A percentile compares a stretch with the other conserved stretches of the same genome.
Conservation (phyloP, 371 early-diverging fungal species). For the Mortierella sp. region DNA sequence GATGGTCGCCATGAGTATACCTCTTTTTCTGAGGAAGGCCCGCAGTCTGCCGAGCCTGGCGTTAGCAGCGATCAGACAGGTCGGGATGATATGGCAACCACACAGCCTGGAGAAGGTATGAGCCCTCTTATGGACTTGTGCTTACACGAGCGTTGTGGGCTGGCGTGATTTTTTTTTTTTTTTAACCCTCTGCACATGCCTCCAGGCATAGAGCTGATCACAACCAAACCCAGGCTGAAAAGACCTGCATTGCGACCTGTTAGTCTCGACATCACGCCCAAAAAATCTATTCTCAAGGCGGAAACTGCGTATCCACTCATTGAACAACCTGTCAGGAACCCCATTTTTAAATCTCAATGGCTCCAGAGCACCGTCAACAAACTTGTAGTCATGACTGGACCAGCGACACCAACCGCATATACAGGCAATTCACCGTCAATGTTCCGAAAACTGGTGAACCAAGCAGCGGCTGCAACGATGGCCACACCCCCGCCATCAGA, state of each 20-base stretch:
- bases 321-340: slow-evolving; percentile 39
- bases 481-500: slow-evolving; percentile 7
- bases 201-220: slow-evolving; percentile 6
- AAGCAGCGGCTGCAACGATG: slow-evolving; percentile 45
- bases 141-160: too few species aligned
- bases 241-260: slow-evolving; percentile 45
- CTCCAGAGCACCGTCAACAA: slow-evolving; percentile 53
- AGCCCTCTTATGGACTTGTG: too few species aligned
- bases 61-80: too few species aligned
- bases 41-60: too few species aligned
- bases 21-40: too few species aligned
- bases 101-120: too few species aligned
- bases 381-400: slow-evolving; percentile 48
- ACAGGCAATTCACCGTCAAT: slow-evolving; percentile 44
- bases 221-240: slow-evolving; percentile 31
- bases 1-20: too few species aligned
- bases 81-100: too few species aligned
- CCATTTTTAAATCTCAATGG: slow-evolving; percentile 52
- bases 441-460: slow-evolving; percentile 45
- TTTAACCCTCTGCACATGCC: neutral
- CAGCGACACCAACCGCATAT: slow-evolving; percentile 43
- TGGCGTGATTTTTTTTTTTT: too few species aligned
- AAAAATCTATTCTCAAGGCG: slow-evolving; percentile 48
- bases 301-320: slow-evolving; percentile 51
- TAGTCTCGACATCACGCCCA: slow-evolving; percentile 24